Evolutionary conservation across 1,284 basidiomycete species (phyloP).

Genomic region (Ceratobasidium sp.): DNA sequence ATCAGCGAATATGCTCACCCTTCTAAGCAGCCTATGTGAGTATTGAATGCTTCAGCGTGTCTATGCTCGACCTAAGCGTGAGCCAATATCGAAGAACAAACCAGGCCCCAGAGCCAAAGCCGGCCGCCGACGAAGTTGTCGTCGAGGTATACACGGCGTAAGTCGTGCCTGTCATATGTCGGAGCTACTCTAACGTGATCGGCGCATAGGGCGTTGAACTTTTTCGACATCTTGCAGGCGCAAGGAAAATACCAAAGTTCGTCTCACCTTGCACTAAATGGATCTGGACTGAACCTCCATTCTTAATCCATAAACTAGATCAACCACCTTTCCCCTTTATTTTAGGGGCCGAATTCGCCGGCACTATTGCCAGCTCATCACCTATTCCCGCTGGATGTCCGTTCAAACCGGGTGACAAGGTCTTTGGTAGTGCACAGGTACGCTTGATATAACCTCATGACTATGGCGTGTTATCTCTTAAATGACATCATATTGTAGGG

Average conservation of each 20-base stretch:
- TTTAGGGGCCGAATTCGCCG: conserved; percentile 88
- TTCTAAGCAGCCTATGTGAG: conserved; percentile 33
- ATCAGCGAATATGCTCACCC: conserved; percentile 43
- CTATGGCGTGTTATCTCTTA: background rate
- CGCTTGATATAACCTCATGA: background rate
- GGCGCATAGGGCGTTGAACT: conserved; percentile 67
- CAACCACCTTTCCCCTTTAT: conserved; percentile 87
- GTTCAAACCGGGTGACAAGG: conserved; percentile 84
- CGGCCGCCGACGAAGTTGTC: conserved; percentile 70
- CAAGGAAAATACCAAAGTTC: conserved; percentile 86
- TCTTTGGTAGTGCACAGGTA: conserved; percentile 77
- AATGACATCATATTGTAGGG: conserved; percentile 40
- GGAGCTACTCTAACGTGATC: conserved; percentile 55
- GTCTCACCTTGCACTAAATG: conserved; percentile 40
- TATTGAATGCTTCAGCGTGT: background rate
- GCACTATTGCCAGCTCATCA: conserved; percentile 75
- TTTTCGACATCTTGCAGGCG: conserved; percentile 85
- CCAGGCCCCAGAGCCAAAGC: conserved; percentile 70
- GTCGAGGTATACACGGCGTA: conserved; percentile 81
- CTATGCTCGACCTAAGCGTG: background rate
- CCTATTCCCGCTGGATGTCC: conserved; percentile 85
- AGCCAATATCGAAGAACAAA: conserved; percentile 51
- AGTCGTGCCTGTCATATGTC: conserved; percentile 47
- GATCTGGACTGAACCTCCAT: background rate
- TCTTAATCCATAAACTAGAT: conserved; percentile 46